Evolutionary conservation across 257 asterid genomes (phyloP), one percentile per base, ranked within the genome.

Genomic region (Anisodus tanguticus): DNA sequence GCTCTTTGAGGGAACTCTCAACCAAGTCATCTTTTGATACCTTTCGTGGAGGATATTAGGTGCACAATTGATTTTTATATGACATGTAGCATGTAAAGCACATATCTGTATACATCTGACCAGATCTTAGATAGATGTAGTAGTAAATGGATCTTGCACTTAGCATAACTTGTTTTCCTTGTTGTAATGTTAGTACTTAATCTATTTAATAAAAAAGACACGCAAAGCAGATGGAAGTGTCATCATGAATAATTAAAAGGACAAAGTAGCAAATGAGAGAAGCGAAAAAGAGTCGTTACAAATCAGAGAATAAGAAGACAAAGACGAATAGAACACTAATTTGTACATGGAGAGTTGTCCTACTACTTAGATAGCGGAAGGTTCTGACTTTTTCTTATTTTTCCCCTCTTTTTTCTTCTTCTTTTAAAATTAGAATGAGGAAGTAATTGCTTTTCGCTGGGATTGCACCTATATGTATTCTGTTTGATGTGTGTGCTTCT

Each of bases 11-110:
- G 22, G 49, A 67, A 66, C 72, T 66, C 72, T 31, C 72, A 31
- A 11, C 72, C 39, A 57, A 66, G 45, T 5, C 72, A 66, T 5
- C 26, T 51, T 13, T 67, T 66, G 47, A 66, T 66, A 13, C 72
- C 70, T 66, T 66, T 4, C 9, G 0, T 31, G 45, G 45, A 12
- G 72, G 72, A 66, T 45, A 67, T 37, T 67, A 37, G 35, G 74
- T 67, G 49, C 74, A 67, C 49, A 67, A 67, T 67, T 35, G 22
- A 67, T 67, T 37, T 67, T 67, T 67, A 35, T 67, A 6, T 67
- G 74, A 13, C 22, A 67, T 13, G 49, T 67, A 13, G 49, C 74
- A 67, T 67, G 74, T 35, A 67, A 12, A 6, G 19, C 49, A 67
- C 49, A 67, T 6, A 35, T 67, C 47, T 35, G 74, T 35, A 35